Evolutionary conservation across 768 basidiomycete genomes (phyloP), one percentile per base, ranked within the genome.

Genomic region (Phlebiopsis gigantea): DNA sequence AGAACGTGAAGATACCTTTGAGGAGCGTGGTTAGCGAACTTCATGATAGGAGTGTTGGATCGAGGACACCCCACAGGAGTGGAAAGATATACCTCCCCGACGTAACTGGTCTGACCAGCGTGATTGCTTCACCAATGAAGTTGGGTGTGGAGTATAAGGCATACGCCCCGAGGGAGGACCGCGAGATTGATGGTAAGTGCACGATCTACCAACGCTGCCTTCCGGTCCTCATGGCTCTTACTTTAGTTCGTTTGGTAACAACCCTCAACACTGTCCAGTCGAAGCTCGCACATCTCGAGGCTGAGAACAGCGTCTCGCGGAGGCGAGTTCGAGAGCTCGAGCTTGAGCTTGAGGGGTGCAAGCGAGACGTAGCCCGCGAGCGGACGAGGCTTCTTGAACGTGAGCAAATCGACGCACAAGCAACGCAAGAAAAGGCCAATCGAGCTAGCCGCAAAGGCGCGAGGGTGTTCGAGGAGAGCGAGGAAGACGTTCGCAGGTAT

Each of bases 311-410:
- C 4, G 80, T 90, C 8, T 93, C 92, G 4, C 79, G 90, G 1
- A 77, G 88, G 24, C 78, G 93, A 17, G 89, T 97, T n/a, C 74
- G 84, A 34, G 93, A 96, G 65, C 78, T 97, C 2, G 94, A 97
- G 70, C 74, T 79, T 54, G 94, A 96, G 67, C 77, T 97, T 5
- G 92, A 96, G 59, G 80, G 80, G 14, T 90, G 89, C 61, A 90
- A 88, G 66, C 78, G 80, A n/a, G 88, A 94, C 45, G 86, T 90
- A 2, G 80, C 78, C 1, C 73, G 76, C 54, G 90, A 93, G 66
- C 79, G 88, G 14, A 84, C 84, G 2, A 72, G 81, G 24, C 74
- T 88, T 12, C 70, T 83, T 30, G 82, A 85, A 53, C 76, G 77
- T 28, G 81, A 85, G 57, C 79, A 82, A 45, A 57, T 72, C 21